These are phyloP conservation scores for Naegleria lovaniensis DNA, from an alignment of 208 protist genomes.

Conservation along the genomic window DNA sequence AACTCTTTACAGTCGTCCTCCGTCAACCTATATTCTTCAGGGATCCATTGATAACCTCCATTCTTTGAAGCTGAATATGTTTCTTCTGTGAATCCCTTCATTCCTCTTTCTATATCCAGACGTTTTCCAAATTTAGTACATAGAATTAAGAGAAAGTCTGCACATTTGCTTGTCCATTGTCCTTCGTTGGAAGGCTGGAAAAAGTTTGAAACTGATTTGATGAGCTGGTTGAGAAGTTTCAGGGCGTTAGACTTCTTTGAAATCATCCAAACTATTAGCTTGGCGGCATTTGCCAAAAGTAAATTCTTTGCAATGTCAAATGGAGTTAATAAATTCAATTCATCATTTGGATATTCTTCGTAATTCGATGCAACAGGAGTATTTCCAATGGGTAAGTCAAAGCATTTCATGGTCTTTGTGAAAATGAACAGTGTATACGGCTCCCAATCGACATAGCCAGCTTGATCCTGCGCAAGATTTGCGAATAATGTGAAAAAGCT, in stretches of 20 bases:
- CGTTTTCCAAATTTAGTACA: slow-evolving; percentile 21
- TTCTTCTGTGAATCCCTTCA: neutral
- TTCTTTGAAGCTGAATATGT: neutral
- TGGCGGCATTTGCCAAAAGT: neutral
- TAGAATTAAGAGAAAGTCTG: slow-evolving; percentile 8
- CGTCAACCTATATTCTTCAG: neutral
- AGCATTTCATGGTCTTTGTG: neutral
- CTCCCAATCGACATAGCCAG: slow-evolving; percentile 18
- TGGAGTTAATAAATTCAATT: slow-evolving; percentile 3
- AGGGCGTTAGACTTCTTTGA: neutral
- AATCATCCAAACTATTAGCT: slow-evolving; percentile 23
- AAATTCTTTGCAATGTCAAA: slow-evolving; percentile 29
- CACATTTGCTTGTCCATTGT: slow-evolving; percentile 3
- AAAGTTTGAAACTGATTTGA: neutral
- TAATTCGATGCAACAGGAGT: neutral
- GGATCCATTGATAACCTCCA: neutral
- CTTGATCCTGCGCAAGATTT: slow-evolving; percentile 10
- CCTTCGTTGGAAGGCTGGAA: slow-evolving; percentile 28
- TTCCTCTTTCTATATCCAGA: neutral
- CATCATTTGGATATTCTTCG: slow-evolving; percentile 23
- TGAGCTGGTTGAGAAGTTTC: neutral
- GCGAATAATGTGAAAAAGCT: slow-evolving; percentile 5
- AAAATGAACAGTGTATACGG: neutral
- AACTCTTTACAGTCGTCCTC: neutral
- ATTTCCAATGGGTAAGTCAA: slow-evolving; percentile 30